A percentile compares a stretch with the other conserved stretches of the same genome.
Conservation (phyloP, 768 basidiomycete genomes). For the Cyathus striatus region DNA sequence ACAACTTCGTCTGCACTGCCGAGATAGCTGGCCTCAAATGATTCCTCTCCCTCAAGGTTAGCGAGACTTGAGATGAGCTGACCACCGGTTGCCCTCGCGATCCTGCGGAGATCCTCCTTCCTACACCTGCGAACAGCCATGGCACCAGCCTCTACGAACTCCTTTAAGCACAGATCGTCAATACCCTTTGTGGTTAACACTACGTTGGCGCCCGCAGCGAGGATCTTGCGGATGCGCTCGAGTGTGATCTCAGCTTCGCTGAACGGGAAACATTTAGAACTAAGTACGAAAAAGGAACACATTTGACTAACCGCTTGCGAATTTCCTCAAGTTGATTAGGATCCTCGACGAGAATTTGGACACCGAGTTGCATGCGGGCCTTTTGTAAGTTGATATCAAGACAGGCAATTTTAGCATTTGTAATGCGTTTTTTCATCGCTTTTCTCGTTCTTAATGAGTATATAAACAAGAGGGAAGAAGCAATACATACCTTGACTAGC, state of each 20-base stretch:
- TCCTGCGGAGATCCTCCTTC: conserved; percentile 95
- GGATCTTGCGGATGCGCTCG: conserved; percentile 92
- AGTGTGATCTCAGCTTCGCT: conserved; percentile 96
- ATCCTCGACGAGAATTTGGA: conserved; percentile 96
- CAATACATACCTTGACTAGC: conserved; percentile 96
- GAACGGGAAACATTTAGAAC: conserved; percentile 2
- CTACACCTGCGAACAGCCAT: conserved; percentile 98
- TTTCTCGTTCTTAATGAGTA: no score
- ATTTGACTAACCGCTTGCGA: conserved; percentile 66
- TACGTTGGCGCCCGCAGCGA: conserved; percentile 94
- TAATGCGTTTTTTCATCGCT: conserved; percentile 98
- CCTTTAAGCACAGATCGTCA: conserved; percentile 96
- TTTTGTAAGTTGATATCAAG: conserved; percentile 98
- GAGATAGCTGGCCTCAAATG: conserved; percentile 3
- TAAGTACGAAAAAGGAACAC: conserved; percentile 1
- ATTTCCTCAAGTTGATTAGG: conserved; percentile 96
- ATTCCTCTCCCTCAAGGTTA: conserved; percentile 3
- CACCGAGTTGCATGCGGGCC: conserved; percentile 93
- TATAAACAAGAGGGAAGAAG: no score
- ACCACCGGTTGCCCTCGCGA: conserved; percentile 95
- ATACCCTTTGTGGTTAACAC: conserved; percentile 98
- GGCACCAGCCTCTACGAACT: conserved; percentile 97
- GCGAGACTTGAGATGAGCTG: conserved; percentile 89
- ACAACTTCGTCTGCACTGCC: conserved; percentile 50
- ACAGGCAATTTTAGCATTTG: conserved; percentile 95